Conservation (phyloP, 2,329 filamentous ascomycete genomes). For the Colletotrichum lentis region DNA sequence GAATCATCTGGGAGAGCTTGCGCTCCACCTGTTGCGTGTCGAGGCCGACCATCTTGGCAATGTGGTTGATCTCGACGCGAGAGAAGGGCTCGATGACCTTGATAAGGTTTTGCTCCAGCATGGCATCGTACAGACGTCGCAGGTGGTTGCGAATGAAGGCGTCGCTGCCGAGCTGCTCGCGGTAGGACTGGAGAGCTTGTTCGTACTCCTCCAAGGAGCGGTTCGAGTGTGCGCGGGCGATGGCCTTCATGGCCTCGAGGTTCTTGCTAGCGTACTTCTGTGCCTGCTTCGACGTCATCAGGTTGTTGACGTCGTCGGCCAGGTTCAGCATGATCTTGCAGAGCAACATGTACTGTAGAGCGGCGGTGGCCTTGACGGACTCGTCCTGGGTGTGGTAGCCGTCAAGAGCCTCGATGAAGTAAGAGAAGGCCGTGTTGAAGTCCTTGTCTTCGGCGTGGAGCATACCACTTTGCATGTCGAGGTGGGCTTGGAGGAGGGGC, state of each 20-base stretch:
- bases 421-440: constrained; percentile 98
- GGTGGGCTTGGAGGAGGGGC: constrained; percentile 89
- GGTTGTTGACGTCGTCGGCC: constrained; percentile 91
- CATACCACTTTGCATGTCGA: constrained; percentile 99
- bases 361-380: constrained; percentile 87
- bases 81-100: constrained; percentile 99
- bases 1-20: constrained; percentile 98
- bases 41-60: constrained; percentile 96
- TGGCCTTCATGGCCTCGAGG: constrained; percentile 98
- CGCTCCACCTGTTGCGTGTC: constrained; percentile 97
- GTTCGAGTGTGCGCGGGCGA: constrained; percentile 93
- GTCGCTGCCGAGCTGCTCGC: constrained; percentile 92
- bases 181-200: constrained; percentile 86
- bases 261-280: constrained; percentile 95
- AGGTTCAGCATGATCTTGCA: constrained; percentile 99
- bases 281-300: constrained; percentile 96
- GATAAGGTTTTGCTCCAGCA: constrained; percentile 99
- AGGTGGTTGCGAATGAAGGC: constrained; percentile 97
- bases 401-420: constrained; percentile 98
- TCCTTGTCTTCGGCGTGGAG: constrained; percentile 98
- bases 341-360: constrained; percentile 98
- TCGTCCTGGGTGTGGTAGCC: constrained; percentile 96
- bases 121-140: constrained; percentile 93
- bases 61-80: constrained; percentile 93
- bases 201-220: constrained; percentile 98